phyloP scores from a whole-genome alignment of 441 rosid genomes.

The Adansonia madagascariensis region DNA sequence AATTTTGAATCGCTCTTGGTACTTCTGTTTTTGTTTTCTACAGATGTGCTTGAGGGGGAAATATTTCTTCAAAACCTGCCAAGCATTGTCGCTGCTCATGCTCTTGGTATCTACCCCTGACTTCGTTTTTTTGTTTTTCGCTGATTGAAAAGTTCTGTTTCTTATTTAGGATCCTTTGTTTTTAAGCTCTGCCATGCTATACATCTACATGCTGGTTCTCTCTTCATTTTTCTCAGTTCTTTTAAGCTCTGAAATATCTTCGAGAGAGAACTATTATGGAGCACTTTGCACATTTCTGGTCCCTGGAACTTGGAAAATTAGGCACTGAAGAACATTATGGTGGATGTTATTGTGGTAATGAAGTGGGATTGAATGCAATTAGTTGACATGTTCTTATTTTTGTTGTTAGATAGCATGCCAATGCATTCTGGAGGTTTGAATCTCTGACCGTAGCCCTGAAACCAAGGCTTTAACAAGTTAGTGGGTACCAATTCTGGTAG shows the following conservation, averaged over 20 bases:
- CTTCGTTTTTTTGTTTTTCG: not conserved
- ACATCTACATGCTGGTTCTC: not conserved
- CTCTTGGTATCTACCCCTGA: conserved; percentile 59
- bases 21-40: conserved; percentile 17
- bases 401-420: not conserved
- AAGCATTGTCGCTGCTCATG: conserved; percentile 84
- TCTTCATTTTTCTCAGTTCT: conserved; percentile 2
- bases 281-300: not conserved
- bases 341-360: not conserved
- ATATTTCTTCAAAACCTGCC: conserved; percentile 97
- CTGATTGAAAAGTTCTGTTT: not conserved
- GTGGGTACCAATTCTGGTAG: not conserved
- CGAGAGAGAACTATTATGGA: not conserved
- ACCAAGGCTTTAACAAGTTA: conserved; percentile 18
- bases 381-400: not conserved
- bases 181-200: not conserved
- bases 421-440: not conserved
- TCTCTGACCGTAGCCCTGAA: not conserved
- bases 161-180: conserved; percentile 11
- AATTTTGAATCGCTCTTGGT: conserved; percentile 17
- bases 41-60: conserved; percentile 94
- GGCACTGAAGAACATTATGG: not conserved
- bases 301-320: conserved; percentile 20
- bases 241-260: not conserved
- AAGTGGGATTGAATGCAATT: not conserved